Conservation (phyloP, 768 basidiomycete genomes). For the Mycena olivaceomarginata region DNA sequence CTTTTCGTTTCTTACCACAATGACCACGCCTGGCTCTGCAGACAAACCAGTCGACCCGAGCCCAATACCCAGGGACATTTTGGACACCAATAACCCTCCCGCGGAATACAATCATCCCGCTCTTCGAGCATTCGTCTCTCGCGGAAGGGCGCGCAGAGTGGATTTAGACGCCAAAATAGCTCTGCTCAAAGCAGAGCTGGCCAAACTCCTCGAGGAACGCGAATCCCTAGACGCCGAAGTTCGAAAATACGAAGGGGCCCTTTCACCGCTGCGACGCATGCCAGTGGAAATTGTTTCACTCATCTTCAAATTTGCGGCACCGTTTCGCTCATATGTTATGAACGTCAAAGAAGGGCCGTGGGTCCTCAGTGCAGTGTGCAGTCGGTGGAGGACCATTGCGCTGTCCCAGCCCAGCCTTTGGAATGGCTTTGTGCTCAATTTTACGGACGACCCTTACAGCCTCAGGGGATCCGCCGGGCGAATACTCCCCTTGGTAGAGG, state of each 20-base stretch:
- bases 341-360: not conserved
- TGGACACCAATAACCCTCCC: slow-evolving; percentile 18
- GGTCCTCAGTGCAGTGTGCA: slow-evolving; percentile 14
- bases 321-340: not conserved
- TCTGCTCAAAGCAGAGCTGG: not conserved
- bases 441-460: not conserved
- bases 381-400: not conserved
- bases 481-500: not conserved
- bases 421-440: not conserved
- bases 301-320: slow-evolving; percentile 13
- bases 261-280: slow-evolving; percentile 25
- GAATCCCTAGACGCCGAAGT: not conserved
- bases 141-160: not conserved
- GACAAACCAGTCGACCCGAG: slow-evolving; percentile 1
- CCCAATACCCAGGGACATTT: not conserved
- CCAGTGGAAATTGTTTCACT: slow-evolving; percentile 11
- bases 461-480: not conserved
- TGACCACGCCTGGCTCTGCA: not conserved
- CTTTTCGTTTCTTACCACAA: not conserved
- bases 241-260: slow-evolving; percentile 14
- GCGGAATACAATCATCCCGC: not conserved
- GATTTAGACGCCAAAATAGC: slow-evolving; percentile 18
- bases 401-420: slow-evolving; percentile 9
- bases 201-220: not conserved
- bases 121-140: slow-evolving; percentile 17